Conservation (phyloP, 208 protist species). For the Leishmania tropica region DNA sequence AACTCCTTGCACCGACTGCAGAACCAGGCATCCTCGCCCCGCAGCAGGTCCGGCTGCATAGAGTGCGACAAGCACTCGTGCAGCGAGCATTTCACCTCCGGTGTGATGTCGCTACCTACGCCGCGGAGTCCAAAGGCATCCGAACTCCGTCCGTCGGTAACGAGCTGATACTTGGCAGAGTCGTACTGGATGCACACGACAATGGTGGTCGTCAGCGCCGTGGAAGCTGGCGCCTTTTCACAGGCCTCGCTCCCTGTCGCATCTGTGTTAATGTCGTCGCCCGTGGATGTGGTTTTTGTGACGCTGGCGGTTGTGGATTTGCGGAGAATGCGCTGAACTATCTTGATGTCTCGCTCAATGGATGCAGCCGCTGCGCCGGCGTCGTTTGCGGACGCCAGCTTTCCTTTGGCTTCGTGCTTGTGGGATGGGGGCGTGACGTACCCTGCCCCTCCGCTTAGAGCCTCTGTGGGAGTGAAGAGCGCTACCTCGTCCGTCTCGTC, state of each 20-base stretch:
- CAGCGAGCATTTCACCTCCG: conserved; percentile 44
- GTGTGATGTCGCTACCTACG: not conserved
- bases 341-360: conserved; percentile 9
- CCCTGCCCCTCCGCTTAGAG: conserved; percentile 10
- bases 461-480: conserved; percentile 2
- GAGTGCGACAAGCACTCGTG: conserved; percentile 43
- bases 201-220: conserved; percentile 8
- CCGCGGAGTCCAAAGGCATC: not conserved
- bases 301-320: not conserved
- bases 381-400: too few relatives aligned
- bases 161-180: conserved; percentile 1
- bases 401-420: not conserved
- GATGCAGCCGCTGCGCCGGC: not conserved
- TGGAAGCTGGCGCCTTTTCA: not conserved
- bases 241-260: not conserved
- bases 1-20: conserved; percentile 73
- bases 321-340: conserved; percentile 20
- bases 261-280: not conserved
- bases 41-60: conserved; percentile 59
- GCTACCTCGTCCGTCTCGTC: not conserved
- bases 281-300: not conserved
- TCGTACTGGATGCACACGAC: conserved; percentile 31
- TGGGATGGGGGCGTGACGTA: conserved; percentile 8
- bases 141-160: not conserved
- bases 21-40: conserved; percentile 68